Base-by-base conservation (phyloP, 2,329 filamentous ascomycete species). In the Leptographium galeiforme region DNA sequence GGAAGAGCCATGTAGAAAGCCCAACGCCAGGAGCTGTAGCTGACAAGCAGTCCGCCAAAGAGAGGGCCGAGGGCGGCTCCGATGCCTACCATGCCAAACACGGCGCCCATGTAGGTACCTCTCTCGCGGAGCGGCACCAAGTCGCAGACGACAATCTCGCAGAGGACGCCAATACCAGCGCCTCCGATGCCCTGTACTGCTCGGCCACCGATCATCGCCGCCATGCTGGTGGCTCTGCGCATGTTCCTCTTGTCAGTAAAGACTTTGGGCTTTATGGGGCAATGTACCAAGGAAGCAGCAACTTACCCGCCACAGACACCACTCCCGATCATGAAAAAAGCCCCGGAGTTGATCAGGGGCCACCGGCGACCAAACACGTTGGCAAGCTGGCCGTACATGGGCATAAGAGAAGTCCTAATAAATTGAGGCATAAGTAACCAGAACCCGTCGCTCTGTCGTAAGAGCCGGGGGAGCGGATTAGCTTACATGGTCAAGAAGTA, bases 1-100 rank as follows among this genome's bases (percentile, higher is more conserved):
- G 70, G 70, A 14, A 72, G 58, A 36, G 48, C 41, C 45, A 53
- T 49, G 45, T 67, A 72, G 53, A 78, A 77, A 13, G 68, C 58
- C 64, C 58, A 61, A 38, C 59, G 58, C 59, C 59, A 61, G 16
- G 36, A 38, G 4, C 52, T 50, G 34, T 25, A 34, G 36, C 34
- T 51, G 30, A 56, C 51, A 16, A 61, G 50, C 41, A 30, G 49
- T 18, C 57, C 59, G 4, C 59, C 59, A 14, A 60, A 19, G 30
- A 52, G 50, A 5, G 59, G 56, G 11, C 59, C 58, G 16, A 54
- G 19, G 3, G 54, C 38, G 5, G 51, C 41, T 34, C 58, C 59
- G 36, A 59, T 30, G 46, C 41, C 50, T 13, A 49, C 54, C 6
- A 39, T 48, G 41, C 50, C 55, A 32, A 44, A 48, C 7, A 48